Evolutionary conservation across 768 basidiomycete species (phyloP).

Genomic region (Tubosaeta sp.): DNA sequence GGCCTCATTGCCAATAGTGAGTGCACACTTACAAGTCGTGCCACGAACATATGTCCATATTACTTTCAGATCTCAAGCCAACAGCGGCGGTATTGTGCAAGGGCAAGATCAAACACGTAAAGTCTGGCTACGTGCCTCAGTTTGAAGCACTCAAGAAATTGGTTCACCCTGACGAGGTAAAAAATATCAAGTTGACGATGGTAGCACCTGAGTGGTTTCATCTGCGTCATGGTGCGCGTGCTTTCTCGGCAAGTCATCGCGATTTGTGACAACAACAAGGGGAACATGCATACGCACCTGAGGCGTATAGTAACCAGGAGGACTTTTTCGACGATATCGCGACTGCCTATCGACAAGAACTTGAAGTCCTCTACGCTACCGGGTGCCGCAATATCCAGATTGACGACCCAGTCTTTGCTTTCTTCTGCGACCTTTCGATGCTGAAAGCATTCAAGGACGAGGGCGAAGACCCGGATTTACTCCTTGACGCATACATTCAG

Average conservation of each 20-base stretch:
- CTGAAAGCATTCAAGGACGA: not conserved
- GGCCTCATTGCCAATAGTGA: conserved; percentile 18
- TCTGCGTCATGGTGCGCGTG: conserved; percentile 52
- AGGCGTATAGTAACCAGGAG: not conserved
- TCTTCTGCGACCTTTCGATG: not conserved
- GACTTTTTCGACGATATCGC: conserved; percentile 7
- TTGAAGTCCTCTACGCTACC: not conserved
- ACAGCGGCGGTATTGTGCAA: conserved; percentile 28
- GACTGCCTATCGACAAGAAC: not conserved
- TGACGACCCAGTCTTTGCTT: not conserved
- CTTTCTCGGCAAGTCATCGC: not conserved
- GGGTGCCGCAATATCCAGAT: not conserved
- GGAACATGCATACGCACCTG: conserved; percentile 18
- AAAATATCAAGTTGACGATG: conserved; percentile 66
- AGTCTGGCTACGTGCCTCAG: conserved; percentile 59
- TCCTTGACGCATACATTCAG: not conserved
- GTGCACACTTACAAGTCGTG: not conserved
- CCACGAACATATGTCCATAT: not conserved
- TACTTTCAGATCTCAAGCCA: conserved; percentile 19
- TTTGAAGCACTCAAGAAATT: conserved; percentile 58
- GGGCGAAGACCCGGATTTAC: not conserved
- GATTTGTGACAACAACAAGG: conserved; percentile 5
- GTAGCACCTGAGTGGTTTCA: conserved; percentile 72
- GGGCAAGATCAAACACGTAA: conserved; percentile 60
- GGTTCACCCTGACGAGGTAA: conserved; percentile 57